These are phyloP conservation scores for Talinum fruticosum DNA, from an alignment of 148 eudicot genomes.

Conservation along the genomic window DNA sequence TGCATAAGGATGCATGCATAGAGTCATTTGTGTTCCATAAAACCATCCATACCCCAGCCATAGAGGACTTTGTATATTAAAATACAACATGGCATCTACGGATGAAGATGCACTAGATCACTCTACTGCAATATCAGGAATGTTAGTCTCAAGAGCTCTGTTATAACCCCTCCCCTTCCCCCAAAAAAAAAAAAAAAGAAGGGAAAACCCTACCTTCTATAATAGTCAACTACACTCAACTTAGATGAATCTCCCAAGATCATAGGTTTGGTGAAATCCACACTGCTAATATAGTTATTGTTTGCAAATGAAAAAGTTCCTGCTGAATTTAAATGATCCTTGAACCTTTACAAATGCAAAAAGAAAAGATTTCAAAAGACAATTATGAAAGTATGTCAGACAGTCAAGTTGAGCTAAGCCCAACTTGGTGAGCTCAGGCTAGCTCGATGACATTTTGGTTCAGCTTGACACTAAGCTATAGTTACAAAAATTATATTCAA, in stretches of 20 bases:
- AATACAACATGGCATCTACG: neutral
- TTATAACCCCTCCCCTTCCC: neutral
- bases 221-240: too few relatives aligned
- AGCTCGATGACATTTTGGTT: neutral
- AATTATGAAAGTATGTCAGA: neutral
- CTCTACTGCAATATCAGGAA: neutral
- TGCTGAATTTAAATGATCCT: neutral
- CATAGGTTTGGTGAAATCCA: neutral
- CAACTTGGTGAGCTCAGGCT: neutral
- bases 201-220: too few relatives aligned
- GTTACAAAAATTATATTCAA: too few relatives aligned
- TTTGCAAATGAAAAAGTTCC: neutral
- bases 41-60: neutral
- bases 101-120: neutral
- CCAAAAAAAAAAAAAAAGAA: too few relatives aligned
- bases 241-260: neutral
- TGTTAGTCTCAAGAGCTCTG: neutral
- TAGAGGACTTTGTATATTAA: neutral
- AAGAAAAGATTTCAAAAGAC: neutral
- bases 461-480: neutral
- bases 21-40: neutral
- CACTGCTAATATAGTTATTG: neutral
- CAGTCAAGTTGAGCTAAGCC: neutral
- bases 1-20: neutral
- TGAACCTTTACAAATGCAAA: neutral